phyloP scores from a whole-genome alignment of 306 rosid genomes.

The Senna siamea region DNA sequence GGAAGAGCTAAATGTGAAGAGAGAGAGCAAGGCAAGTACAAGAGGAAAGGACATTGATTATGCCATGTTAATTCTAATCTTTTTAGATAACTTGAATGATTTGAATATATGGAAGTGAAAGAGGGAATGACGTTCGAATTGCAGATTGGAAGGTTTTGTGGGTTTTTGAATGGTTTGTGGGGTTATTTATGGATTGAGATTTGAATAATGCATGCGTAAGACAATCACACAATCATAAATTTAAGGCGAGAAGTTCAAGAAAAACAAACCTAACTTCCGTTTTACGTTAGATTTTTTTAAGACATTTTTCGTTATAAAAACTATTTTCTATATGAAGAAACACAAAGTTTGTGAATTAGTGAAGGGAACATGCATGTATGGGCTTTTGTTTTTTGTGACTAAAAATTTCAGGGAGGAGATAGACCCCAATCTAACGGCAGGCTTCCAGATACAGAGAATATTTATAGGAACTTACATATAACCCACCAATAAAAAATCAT shows the following conservation, averaged over 20 bases:
- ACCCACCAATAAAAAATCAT: no score
- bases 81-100: background rate
- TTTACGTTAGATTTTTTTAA: background rate
- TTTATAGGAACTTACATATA: no score
- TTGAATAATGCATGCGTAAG: background rate
- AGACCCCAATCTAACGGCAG: no score
- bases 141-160: background rate
- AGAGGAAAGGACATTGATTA: slow-evolving; percentile 1
- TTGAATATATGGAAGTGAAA: background rate
- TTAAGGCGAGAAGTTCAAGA: background rate
- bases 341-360: no score
- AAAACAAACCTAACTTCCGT: background rate
- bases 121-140: slow-evolving; percentile 11
- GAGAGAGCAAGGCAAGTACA: background rate
- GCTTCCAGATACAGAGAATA: no score
- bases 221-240: background rate
- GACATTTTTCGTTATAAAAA: background rate
- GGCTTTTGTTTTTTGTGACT: no score
- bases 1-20: slow-evolving; percentile 21
- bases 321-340: no score
- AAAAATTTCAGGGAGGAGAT: no score
- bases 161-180: background rate
- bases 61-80: slow-evolving; percentile 26
- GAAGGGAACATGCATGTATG: background rate
- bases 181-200: slow-evolving; percentile 34